Percentiles rank a stretch among this genome's conserved stretches.
phyloP scores from a whole-genome alignment of 208 protist genomes.

The Endotrypanum monterogeii region DNA sequence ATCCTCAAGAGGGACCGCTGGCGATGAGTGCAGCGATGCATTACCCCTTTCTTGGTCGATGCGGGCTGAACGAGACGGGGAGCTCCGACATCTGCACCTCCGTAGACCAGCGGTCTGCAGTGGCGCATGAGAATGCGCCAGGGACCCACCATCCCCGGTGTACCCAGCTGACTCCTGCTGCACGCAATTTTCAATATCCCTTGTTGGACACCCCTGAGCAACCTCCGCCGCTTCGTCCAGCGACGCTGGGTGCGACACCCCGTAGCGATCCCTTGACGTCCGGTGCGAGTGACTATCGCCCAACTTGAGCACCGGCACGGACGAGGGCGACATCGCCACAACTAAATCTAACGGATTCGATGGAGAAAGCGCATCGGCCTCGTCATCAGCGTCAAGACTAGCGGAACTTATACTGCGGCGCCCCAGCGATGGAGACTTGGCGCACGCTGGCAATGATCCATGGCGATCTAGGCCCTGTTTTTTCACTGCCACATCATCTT shows the following conservation, averaged over 20 bases:
- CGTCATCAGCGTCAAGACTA: slow-evolving; percentile 34
- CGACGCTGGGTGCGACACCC: neutral
- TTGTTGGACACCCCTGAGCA: neutral
- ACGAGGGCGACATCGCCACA: slow-evolving; percentile 6
- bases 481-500: neutral
- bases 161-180: neutral
- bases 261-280: neutral
- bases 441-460: neutral
- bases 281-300: slow-evolving; percentile 4
- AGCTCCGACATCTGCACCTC: neutral
- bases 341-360: slow-evolving; percentile 7
- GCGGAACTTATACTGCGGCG: slow-evolving; percentile 10
- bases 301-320: slow-evolving; percentile 6
- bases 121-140: neutral
- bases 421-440: slow-evolving; percentile 10
- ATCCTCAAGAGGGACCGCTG: neutral
- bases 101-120: neutral
- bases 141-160: neutral
- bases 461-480: neutral
- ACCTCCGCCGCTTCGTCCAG: neutral
- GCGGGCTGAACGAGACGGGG: neutral
- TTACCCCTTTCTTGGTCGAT: neutral
- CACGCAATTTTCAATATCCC: neutral
- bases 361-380: slow-evolving; percentile 20
- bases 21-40: neutral